Evolutionary conservation across 306 rosid genomes (phyloP).

Genomic region (Citrullus mucosospermus): DNA sequence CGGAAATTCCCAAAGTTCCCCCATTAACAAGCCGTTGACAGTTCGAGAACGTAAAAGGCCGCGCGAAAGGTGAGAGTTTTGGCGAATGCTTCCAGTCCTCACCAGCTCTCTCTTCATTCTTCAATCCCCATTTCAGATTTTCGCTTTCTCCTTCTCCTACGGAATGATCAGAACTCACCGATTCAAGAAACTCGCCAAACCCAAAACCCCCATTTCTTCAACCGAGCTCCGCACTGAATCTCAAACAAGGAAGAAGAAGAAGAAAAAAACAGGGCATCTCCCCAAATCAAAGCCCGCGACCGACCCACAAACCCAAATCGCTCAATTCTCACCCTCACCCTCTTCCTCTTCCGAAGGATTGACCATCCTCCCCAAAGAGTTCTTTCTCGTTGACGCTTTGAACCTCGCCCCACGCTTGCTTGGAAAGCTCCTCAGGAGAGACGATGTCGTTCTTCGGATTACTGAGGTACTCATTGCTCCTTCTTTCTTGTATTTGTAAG

Average conservation of each 20-base stretch:
- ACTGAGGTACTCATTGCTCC: slow-evolving; percentile 50
- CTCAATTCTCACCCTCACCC: not conserved
- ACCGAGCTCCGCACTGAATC: slow-evolving; percentile 6
- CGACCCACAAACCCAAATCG: slow-evolving; percentile 4
- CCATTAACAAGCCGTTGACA: not conserved
- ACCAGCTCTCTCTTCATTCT: not conserved
- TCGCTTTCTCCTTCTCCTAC: not conserved
- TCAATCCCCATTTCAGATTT: not conserved
- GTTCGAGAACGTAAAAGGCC: not conserved
- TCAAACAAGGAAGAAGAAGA: slow-evolving; percentile 6
- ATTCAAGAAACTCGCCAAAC: slow-evolving; percentile 37
- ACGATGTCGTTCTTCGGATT: slow-evolving; percentile 75
- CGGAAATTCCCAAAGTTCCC: no score
- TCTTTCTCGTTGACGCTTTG: slow-evolving; percentile 64
- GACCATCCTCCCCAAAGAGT: slow-evolving; percentile 32
- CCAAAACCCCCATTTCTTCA: slow-evolving; percentile 12
- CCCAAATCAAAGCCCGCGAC: slow-evolving; percentile 15
- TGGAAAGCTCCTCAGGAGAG: slow-evolving; percentile 69
- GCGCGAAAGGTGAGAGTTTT: not conserved
- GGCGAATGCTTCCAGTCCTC: not conserved
- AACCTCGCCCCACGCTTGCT: slow-evolving; percentile 85
- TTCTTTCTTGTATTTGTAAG: not conserved
- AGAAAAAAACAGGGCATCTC: slow-evolving; percentile 3
- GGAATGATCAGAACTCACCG: slow-evolving; percentile 35
- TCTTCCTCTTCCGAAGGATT: slow-evolving; percentile 6